Evolutionary conservation across 768 basidiomycete species (phyloP).

Genomic region (Suillus weaverae): DNA sequence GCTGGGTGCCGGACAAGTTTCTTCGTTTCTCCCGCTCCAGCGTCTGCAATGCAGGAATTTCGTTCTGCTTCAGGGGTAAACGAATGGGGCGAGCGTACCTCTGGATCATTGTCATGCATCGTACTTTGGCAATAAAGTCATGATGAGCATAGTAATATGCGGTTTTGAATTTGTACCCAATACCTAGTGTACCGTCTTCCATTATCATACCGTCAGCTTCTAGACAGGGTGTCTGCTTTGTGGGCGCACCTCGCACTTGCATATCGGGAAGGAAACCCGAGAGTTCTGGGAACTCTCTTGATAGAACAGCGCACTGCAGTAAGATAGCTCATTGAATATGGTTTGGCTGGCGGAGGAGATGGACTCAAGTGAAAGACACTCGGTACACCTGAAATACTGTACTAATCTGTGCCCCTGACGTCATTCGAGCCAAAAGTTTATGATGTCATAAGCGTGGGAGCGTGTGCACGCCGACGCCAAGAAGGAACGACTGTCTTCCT

Average conservation of each 20-base stretch:
- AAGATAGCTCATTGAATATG: neutral
- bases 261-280: neutral
- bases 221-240: too few species aligned
- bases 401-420: neutral
- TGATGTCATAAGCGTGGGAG: too few species aligned
- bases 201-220: neutral
- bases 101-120: slow-evolving; percentile 60
- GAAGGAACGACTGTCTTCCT: too few species aligned
- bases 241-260: neutral
- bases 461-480: too few species aligned
- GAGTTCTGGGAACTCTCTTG: neutral
- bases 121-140: slow-evolving; percentile 35
- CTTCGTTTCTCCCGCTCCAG: slow-evolving; percentile 54
- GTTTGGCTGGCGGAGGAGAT: neutral
- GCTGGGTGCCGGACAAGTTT: slow-evolving; percentile 45
- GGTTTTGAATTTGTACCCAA: neutral
- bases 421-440: neutral
- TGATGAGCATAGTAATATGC: neutral
- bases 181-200: slow-evolving; percentile 3
- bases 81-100: slow-evolving; percentile 32
- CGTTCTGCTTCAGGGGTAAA: neutral
- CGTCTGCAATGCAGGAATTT: slow-evolving; percentile 30
- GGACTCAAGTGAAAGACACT: neutral
- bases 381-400: neutral
- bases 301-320: neutral